These are phyloP conservation scores for Raffaelea deltoideospora DNA, from an alignment of 2,329 filamentous ascomycete species.

Conservation along the genomic window DNA sequence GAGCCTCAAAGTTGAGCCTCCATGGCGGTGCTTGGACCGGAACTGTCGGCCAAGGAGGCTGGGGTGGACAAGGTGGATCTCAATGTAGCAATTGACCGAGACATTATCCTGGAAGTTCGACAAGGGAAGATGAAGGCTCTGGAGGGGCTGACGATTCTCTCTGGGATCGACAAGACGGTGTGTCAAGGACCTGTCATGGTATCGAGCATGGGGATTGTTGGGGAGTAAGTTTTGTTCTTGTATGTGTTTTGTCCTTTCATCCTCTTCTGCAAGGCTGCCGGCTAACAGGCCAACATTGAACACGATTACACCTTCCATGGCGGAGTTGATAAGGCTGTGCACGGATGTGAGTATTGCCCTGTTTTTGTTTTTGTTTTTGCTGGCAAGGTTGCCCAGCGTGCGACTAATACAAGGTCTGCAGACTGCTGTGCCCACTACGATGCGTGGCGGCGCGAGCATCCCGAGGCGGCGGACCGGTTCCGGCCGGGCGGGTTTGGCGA, in stretches of 20 bases:
- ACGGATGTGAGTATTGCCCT: constrained; percentile 29
- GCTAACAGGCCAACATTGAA: constrained; percentile 19
- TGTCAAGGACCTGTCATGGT: constrained; percentile 29
- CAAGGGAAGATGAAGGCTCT: constrained; percentile 40
- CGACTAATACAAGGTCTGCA: constrained; percentile 10
- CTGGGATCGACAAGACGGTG: constrained; percentile 40
- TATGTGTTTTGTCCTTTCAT: not conserved
- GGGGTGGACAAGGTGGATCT: too few relatives aligned
- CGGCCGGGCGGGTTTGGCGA: constrained; percentile 47
- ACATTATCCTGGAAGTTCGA: constrained; percentile 40
- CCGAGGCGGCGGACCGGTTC: constrained; percentile 34
- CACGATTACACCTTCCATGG: constrained; percentile 48
- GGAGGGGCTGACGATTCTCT: constrained; percentile 31
- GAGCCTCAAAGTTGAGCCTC: too few relatives aligned
- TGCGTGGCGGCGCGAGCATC: constrained; percentile 36
- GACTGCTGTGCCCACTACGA: constrained; percentile 47
- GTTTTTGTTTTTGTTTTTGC: not conserved
- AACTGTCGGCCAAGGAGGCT: too few relatives aligned
- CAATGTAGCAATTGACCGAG: constrained; percentile 24
- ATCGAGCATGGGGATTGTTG: constrained; percentile 33
- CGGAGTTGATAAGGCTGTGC: constrained; percentile 47
- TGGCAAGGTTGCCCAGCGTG: too few relatives aligned
- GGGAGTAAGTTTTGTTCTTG: constrained; percentile 20
- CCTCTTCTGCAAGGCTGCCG: too few relatives aligned
- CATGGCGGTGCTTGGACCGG: too few relatives aligned